Evolutionary conservation across 345 rosid species (phyloP), one percentile per base, ranked within the genome.

Genomic region (Sisymbrium irio): DNA sequence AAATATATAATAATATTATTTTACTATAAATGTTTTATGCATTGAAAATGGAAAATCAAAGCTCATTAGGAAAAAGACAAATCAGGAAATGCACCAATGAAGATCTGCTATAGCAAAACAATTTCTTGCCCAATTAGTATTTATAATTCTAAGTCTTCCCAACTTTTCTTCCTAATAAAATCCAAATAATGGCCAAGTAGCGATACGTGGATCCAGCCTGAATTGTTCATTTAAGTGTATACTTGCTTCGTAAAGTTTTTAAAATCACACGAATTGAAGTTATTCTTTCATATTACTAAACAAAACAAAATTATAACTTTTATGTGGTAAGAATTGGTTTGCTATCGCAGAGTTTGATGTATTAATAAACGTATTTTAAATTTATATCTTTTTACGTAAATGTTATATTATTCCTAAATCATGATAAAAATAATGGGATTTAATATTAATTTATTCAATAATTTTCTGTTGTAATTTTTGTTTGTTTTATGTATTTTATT

Each of bases 141-240:
- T 20, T 51, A 10, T 67, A 15, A 3, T 32, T 67, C 13, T 9
- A 39, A 51, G 14, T 15, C 9, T 11, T 53, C 7, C 17, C 51
- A 54, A 39, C 39, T 67, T n/a, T n/a, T 67, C 51, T 25, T 67
- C 51, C 40, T 25, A 9, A 53, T 67, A 54, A 67, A 53, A 53
- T 53, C 51, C 39, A 50, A 35, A 50, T 37, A 39, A 39, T n/a
- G 27, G 13, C 39, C 50, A 53, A 67, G 27, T 50, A 30, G 42
- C 12, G 12, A 49, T 19, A 12, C 44, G 50, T 25, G 50, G 49
- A 53, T 67, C 71, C 71, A 27, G 49, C 14, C 28, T n/a, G n/a
- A 37, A 18, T 37, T 37, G 17, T 25, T 14, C 36, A n/a, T 50
- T 66, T 20, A 25, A 18, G 7, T 30, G 33, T 13, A 51, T 25